Percentiles rank a stretch among this genome's conserved stretches.
phyloP scores from a whole-genome alignment of 1,139 yeast species.

The Hyphopichia wangnamkhiaoensis region DNA sequence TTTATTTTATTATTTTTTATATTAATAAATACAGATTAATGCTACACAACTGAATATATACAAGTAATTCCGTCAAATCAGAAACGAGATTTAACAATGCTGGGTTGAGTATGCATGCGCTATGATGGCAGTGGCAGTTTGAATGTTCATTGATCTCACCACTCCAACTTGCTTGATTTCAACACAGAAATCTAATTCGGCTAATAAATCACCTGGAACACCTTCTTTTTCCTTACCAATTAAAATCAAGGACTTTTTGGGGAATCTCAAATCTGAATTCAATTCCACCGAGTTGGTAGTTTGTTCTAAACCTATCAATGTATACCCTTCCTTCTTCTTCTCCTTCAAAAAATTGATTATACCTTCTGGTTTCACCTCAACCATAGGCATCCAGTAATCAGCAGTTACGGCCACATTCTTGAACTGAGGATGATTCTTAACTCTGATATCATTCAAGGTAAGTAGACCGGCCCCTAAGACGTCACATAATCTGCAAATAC shows the following conservation, averaged over 20 bases:
- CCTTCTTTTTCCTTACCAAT: slow-evolving; percentile 91
- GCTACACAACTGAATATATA: not conserved
- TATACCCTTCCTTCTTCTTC: slow-evolving; percentile 78
- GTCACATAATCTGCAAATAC: slow-evolving; percentile 89
- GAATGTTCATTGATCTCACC: slow-evolving; percentile 92
- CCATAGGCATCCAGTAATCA: slow-evolving; percentile 93
- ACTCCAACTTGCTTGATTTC: slow-evolving; percentile 93
- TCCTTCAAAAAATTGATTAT: slow-evolving; percentile 57
- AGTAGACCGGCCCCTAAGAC: slow-evolving; percentile 86
- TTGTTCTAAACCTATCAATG: slow-evolving; percentile 87
- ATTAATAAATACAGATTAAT: slow-evolving; percentile 4
- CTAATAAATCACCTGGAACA: slow-evolving; percentile 80
- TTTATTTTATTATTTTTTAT: not conserved
- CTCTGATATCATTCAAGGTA: slow-evolving; percentile 70
- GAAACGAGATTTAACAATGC: slow-evolving; percentile 41
- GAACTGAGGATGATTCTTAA: slow-evolving; percentile 68
- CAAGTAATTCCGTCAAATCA: not conserved
- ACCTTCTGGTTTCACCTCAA: slow-evolving; percentile 64
- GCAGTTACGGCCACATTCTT: slow-evolving; percentile 91
- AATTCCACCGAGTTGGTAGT: slow-evolving; percentile 82
- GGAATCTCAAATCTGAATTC: slow-evolving; percentile 65
- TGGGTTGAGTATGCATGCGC: slow-evolving; percentile 89
- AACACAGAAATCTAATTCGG: slow-evolving; percentile 82
- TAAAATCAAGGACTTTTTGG: slow-evolving; percentile 72
- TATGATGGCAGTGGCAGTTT: slow-evolving; percentile 92